These are phyloP conservation scores for Aspergillus sp. DNA, from an alignment of 2,329 filamentous ascomycete species.

Conservation along the genomic window DNA sequence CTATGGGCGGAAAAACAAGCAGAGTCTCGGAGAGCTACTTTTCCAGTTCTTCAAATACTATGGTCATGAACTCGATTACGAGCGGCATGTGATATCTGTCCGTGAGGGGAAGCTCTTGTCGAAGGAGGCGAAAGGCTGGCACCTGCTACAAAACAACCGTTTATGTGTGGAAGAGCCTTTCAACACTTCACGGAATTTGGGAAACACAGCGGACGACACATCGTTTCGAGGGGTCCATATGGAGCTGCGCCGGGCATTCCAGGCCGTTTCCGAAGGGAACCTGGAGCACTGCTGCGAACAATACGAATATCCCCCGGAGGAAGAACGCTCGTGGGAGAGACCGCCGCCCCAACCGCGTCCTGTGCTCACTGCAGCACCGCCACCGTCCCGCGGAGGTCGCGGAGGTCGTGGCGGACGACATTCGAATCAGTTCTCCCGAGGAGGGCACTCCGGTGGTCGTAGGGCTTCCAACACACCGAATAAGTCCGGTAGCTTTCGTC, in stretches of 20 bases:
- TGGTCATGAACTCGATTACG: conserved; percentile 89
- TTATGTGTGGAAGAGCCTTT: conserved; percentile 97
- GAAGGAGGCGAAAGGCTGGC: conserved; percentile 87
- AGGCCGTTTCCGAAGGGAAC: conserved; percentile 74
- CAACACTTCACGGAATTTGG: conserved; percentile 83
- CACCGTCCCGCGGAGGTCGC: conserved; percentile 48
- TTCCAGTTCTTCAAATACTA: conserved; percentile 97
- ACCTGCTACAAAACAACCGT: conserved; percentile 74
- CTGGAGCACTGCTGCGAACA: conserved; percentile 83
- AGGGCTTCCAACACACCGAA: conserved; percentile 61
- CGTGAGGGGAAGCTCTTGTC: conserved; percentile 75
- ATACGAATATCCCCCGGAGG: conserved; percentile 84
- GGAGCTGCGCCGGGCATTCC: conserved; percentile 86
- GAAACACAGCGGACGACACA: conserved; percentile 94
- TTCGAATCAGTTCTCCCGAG: conserved; percentile 51
- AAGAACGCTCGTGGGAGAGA: conserved; percentile 61
- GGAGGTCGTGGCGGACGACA: conserved; percentile 54
- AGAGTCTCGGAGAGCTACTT: conserved; percentile 79
- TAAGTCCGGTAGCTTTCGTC: conserved; percentile 41
- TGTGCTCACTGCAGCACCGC: conserved; percentile 49
- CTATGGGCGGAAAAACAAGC: conserved; percentile 77
- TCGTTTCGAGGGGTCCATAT: conserved; percentile 89
- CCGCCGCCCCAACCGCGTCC: conserved; percentile 59
- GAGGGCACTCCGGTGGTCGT: conserved; percentile 50
- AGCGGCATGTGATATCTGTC: conserved; percentile 80